Evolutionary conservation across 2,329 filamentous ascomycete genomes (phyloP).

Genomic region (Xylariaceae sp.): DNA sequence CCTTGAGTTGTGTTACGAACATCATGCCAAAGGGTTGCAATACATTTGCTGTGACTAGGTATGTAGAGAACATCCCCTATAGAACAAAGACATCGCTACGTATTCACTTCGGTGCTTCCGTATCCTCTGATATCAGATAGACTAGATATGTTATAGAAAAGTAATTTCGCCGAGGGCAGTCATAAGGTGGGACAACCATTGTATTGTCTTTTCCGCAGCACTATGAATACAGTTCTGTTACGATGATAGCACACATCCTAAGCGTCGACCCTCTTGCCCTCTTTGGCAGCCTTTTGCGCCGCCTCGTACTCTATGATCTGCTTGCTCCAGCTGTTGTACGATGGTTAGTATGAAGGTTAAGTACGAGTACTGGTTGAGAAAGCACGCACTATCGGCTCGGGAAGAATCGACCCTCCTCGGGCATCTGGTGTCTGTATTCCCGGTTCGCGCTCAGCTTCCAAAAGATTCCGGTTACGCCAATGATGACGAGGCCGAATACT

Average conservation of each 20-base stretch:
- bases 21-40: no score
- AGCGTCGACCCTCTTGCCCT: slow-evolving; percentile 22
- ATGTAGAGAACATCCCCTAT: no score
- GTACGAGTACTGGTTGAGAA: background rate
- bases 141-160: no score
- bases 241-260: slow-evolving; percentile 12
- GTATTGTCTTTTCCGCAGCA: slow-evolving; percentile 10
- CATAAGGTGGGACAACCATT: no score
- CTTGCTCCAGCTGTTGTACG: slow-evolving; percentile 40
- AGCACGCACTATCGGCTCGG: slow-evolving; percentile 76
- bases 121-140: no score
- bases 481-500: slow-evolving; percentile 65
- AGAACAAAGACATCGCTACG: no score
- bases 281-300: slow-evolving; percentile 31
- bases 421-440: slow-evolving; percentile 74
- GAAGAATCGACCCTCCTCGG: slow-evolving; percentile 75
- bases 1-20: no score
- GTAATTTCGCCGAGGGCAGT: no score
- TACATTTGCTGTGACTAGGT: no score
- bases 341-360: slow-evolving; percentile 8
- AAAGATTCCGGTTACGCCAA: slow-evolving; percentile 64
- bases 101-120: no score
- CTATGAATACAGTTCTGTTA: slow-evolving; percentile 19
- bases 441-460: slow-evolving; percentile 72
- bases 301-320: slow-evolving; percentile 46